phyloP scores from a whole-genome alignment of 371 early-diverging fungal species.

The Blastocladiella emersonii region DNA sequence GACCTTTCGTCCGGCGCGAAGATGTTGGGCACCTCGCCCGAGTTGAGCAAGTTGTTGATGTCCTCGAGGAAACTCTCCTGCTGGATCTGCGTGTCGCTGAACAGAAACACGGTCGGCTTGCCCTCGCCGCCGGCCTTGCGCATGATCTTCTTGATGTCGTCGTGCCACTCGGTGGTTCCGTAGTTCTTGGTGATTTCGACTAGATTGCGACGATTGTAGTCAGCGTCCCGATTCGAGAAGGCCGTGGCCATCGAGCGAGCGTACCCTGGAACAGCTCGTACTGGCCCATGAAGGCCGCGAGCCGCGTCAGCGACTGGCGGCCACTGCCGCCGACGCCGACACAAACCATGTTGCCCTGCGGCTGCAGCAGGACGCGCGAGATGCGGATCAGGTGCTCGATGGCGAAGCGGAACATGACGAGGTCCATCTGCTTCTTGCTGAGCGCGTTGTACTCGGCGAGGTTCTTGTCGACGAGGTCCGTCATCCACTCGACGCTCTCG shows the following conservation, averaged over 20 bases:
- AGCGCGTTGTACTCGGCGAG: conserved; percentile 39
- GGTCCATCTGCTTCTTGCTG: conserved; percentile 31
- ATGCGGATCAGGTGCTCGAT: conserved; percentile 40
- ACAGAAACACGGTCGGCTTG: conserved; percentile 35
- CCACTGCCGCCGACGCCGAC: conserved; percentile 45
- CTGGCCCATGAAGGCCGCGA: conserved; percentile 41
- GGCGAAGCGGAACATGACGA: conserved; percentile 43
- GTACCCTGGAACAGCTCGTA: conserved; percentile 32
- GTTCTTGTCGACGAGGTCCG: conserved; percentile 26
- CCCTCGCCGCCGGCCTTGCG: conserved; percentile 35
- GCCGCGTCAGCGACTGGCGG: conserved; percentile 32
- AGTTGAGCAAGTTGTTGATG: conserved; percentile 41
- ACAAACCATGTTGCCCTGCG: conserved; percentile 35
- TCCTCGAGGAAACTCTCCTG: conserved; percentile 37
- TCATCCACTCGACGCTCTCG: conserved; percentile 20
- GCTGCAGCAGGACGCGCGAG: conserved; percentile 38
- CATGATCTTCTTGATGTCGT: conserved; percentile 34
- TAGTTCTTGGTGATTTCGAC: conserved; percentile 39
- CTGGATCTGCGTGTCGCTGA: conserved; percentile 38
- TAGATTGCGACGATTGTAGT: too few relatives aligned
- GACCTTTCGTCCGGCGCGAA: conserved; percentile 38
- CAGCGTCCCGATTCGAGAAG: too few relatives aligned
- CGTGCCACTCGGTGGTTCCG: conserved; percentile 40
- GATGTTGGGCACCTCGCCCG: conserved; percentile 44
- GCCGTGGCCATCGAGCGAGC: too few relatives aligned